Base-by-base conservation (phyloP, 2,329 filamentous ascomycete species). In the Macrophomina phaseolina region DNA sequence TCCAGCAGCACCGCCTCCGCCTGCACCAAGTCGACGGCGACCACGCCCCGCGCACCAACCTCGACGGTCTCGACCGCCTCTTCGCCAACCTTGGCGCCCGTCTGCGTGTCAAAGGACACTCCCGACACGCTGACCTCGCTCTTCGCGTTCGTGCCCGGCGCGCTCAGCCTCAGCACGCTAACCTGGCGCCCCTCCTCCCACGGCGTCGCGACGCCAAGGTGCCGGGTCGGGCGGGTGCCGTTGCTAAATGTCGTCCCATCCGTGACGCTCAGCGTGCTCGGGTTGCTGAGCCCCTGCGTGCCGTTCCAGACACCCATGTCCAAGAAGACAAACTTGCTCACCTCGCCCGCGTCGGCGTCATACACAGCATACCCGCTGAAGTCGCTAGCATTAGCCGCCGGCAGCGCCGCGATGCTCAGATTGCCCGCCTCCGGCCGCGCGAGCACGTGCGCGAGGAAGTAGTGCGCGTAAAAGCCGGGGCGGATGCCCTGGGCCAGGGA, bases 221-320 rank as follows among this genome's bases (percentile, higher is more conserved):
- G 18, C 16, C 53, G 34, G 2, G 36, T 14, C 14, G 64, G 64
- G 6, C 64, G 18, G 5, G 53, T 66, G 32, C 64, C 64, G 46
- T 60, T 60, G 55, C 64, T 66, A 9, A 36, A 36, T 5, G 11
- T 11, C 16, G 64, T 61, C 34, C 53, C 58, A 36, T 66, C 64
- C 1, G 64, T 66, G 7, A 7, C 53, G 34, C 32, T 34, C 14
- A 66, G 55, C 23, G 64, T 66, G 18, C 52, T 60, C 2, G 64
- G 64, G 53, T 66, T 66, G 64, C n/a, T 28, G 34, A 66, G 36
- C 6, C 64, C 64, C 18, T 14, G 11, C 32, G 52, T 66, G 16
- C 52, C 42, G 23, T 66, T 66, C 64, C 64, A 66, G 4, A 66
- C 55, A 28, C 64, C 64, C 64, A 66, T 49, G 16, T 66, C 64